Base-by-base conservation (phyloP, 2,329 filamentous ascomycete species). In the Neonectria neomacrospora region DNA sequence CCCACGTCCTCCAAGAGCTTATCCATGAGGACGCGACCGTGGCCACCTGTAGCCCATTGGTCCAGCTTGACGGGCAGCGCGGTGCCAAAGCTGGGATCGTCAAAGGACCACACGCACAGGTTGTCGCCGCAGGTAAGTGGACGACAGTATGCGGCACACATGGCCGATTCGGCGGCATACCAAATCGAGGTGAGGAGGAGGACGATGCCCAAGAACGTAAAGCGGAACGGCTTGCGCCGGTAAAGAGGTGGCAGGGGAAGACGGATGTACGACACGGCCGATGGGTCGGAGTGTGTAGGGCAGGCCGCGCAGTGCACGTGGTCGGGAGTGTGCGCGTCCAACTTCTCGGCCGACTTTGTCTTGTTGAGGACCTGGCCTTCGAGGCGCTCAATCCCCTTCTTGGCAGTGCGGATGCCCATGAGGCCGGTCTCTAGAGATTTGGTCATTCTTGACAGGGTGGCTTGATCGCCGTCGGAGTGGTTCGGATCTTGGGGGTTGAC, bases 51-150 rank as follows among this genome's bases (percentile, higher is more conserved):
- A 9, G 80, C 72, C 87, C 87, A 90, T 68, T 89, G 82, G 71
- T 90, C 87, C 12, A 90, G 71, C 77, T 89, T 90, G 60, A 88
- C 83, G 3, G 88, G 87, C 48, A 90, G 80, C 1, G 86, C 85
- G 41, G 79, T 80, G n/a, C 87, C 87, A 74, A 87, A 90, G 26
- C 82, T 82, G 0, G 88, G 88, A 72, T 89, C 87, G 48, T 85
- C 81, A 11, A 82, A 80, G 28, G 83, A 84, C 85, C 85, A 89
- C 37, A 82, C 79, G 71, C 86, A 89, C 2, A 81, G 80, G 50
- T 62, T 74, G 54, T 51, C 73, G 12, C 80, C 80, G 67, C 87
- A 88, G 32, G 79, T 80, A n/a, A 77, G 72, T 2, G 86, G 85
- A 16, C 83, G 83, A 71, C 86, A 88, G 75, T 84, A 90, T 7